Base-by-base conservation (phyloP, 2,329 filamentous ascomycete species). In the Dactylellina drechsleri region DNA sequence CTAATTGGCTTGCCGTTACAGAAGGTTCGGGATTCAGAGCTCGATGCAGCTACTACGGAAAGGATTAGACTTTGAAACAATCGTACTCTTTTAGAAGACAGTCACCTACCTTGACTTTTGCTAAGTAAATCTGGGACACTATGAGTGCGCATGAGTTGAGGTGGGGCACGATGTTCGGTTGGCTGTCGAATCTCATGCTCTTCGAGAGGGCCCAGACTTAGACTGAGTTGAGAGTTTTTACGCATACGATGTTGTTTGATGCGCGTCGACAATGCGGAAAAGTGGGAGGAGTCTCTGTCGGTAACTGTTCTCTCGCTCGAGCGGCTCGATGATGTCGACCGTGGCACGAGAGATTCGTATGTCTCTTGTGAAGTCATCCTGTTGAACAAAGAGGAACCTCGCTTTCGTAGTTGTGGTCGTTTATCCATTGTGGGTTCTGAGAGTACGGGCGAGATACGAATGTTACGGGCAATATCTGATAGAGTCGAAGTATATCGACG, bases 1-100 rank as follows among this genome's bases (percentile, higher is more conserved):
- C 71, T 75, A 49, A 75, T 75, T 12, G 71, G 71, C 45, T 75
- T 75, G 36, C 71, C 71, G 16, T 75, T 75, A 47, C 71, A 75
- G 40, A 75, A 75, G 12, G 43, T 68, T 47, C 71, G 45, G 45
- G 64, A 60, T 8, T 75, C 71, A 20, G 36, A 26, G 31, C 54
- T 52, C 53, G 52, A 53, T 31, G 58, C 62, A 66, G n/a, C 31
- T 7, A 36, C 1, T 10, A 45, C 31, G 10, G 5, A 40, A 36
- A 31, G 47, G 20, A 52, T 52, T 23, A 52, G 47, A 4, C 6
- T 20, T 7, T 1, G 47, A 20, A 23, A 26, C 12, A 13, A 52
- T 52, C 12, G 23, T 28, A 36, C 10, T 20, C 15, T 36, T 2
- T 20, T 10, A 13, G 15, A 56, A 58, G 20, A 26, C 8, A 13